Base-by-base conservation (phyloP, 169 alveolate genomes). In the Cryptosporidium sp. region DNA sequence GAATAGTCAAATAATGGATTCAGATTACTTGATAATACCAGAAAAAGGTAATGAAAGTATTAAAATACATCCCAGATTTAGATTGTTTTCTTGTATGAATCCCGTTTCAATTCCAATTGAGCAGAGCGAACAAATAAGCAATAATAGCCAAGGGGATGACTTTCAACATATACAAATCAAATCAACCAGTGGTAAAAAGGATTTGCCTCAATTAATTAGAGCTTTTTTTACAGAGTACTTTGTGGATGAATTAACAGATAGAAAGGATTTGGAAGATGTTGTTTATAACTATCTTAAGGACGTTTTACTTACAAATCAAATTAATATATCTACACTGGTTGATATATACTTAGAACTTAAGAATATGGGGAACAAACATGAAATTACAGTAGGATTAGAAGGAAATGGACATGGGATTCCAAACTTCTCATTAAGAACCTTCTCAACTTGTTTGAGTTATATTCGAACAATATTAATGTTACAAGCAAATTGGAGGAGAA, bases 1-100 rank as follows among this genome's bases (percentile, higher is more conserved):
- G 5, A 37, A 55, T 10, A 23, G 23, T 12, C 23, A 23, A 9
- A 18, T 14, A 10, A 35, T 51, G n/a, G 68, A 48, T 37, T 23
- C 33, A n/a, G 71, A 55, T 18, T 55, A 52, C 67, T 92, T 94
- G 37, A 94, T 93, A 45, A 80, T 94, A n/a, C 93, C 93, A 65
- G 96, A 94, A 71, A 94, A 94, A 69, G 98, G 97, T 67, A 94
- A 95, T 52, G 95, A 94, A 29, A 93, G 69, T 59, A 94, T 97
- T 23, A 92, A 93, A 74, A 94, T 96, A 37, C 99, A 98, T 75
- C 95, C 97, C 35, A 94, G 97, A 85, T 99, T 99, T 91, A 94
- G 99, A 55, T 86, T 99, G 18, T 97, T 99, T 71, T 98, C 99
- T 41, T 98, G 99, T 93, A 98, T 99, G 99, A 99, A 99, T 91